Percentiles rank a stretch among this genome's conserved stretches.
These are phyloP conservation scores for Pseudevernia furfuracea DNA, from an alignment of 495 filamentous ascomycete genomes.

Conservation along the genomic window DNA sequence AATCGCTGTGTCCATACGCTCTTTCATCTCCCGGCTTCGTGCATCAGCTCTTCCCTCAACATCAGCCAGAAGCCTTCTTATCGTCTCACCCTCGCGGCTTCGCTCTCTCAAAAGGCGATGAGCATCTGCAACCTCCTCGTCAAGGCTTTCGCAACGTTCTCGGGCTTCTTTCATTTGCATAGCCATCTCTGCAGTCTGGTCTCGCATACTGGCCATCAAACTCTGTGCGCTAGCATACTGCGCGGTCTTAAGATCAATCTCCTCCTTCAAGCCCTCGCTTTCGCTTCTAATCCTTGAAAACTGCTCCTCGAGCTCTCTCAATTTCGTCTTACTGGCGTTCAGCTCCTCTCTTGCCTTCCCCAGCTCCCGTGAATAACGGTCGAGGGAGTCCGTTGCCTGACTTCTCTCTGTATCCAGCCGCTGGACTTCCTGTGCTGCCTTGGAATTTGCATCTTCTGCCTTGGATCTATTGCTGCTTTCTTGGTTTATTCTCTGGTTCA, in stretches of 20 bases:
- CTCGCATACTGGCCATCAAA: constrained; percentile 82
- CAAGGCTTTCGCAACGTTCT: constrained; percentile 73
- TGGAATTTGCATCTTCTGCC: constrained; percentile 66
- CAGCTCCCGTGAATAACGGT: constrained; percentile 60
- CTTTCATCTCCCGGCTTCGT: constrained; percentile 79
- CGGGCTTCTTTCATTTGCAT: constrained; percentile 89
- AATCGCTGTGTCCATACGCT: constrained; percentile 76
- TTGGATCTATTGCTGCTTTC: constrained; percentile 64
- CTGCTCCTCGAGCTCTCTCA: constrained; percentile 67
- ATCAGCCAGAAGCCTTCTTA: constrained; percentile 81
- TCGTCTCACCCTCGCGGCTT: constrained; percentile 90
- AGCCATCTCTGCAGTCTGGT: constrained; percentile 80
- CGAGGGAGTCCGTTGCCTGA: constrained; percentile 61
- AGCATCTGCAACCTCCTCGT: constrained; percentile 85
- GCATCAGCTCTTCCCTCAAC: constrained; percentile 74
- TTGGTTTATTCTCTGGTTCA: constrained; percentile 67
- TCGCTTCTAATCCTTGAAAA: constrained; percentile 56
- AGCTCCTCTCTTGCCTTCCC: constrained; percentile 63
- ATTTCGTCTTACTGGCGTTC: constrained; percentile 49
- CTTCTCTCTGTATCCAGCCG: constrained; percentile 69
- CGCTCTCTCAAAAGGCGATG: constrained; percentile 84
- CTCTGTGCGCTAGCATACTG: constrained; percentile 80
- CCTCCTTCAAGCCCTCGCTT: constrained; percentile 61
- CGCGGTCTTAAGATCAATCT: constrained; percentile 73
- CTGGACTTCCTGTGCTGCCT: constrained; percentile 65